Conservation (phyloP, 371 early-diverging fungal species). For the Apophysomyces elegans region DNA sequence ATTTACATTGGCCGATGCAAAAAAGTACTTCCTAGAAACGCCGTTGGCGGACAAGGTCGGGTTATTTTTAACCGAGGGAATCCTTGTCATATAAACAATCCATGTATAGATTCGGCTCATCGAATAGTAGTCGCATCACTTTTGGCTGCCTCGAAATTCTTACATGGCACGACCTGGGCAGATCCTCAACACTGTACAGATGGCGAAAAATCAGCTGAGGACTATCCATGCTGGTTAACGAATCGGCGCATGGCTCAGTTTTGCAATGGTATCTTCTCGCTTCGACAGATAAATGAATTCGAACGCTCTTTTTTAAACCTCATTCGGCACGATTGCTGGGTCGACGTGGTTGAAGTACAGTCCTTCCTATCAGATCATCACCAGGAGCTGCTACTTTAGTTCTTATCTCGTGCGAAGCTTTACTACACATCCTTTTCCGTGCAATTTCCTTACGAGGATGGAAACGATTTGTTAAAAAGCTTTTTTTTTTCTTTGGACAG, state of each 20-base stretch:
- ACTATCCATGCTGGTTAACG: slow-evolving; percentile 18
- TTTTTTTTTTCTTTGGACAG: too few species aligned
- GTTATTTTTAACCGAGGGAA: neutral
- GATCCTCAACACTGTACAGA: slow-evolving; percentile 1
- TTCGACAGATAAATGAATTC: slow-evolving; percentile 28
- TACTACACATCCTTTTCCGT: neutral
- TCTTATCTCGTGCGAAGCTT: neutral
- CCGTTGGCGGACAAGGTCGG: slow-evolving; percentile 32
- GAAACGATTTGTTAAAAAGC: neutral
- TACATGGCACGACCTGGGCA: slow-evolving; percentile 28
- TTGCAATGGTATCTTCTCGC: slow-evolving; percentile 27
- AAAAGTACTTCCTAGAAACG: slow-evolving; percentile 31
- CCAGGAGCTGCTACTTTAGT: slow-evolving; percentile 25
- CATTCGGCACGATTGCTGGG: slow-evolving; percentile 36
- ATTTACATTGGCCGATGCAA: slow-evolving; percentile 40
- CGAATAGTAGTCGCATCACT: slow-evolving; percentile 31
- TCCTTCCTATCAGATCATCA: slow-evolving; percentile 26
- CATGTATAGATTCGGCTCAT: slow-evolving; percentile 30
- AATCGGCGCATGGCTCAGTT: slow-evolving; percentile 22
- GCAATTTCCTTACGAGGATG: neutral
- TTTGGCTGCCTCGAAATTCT: slow-evolving; percentile 36
- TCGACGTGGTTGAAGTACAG: slow-evolving; percentile 28
- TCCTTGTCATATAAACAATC: neutral
- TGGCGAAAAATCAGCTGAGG: slow-evolving; percentile 8
- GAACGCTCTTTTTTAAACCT: slow-evolving; percentile 36